Evolutionary conservation across 805 yeast species (phyloP).

Genomic region (Candida palmyrensis): DNA sequence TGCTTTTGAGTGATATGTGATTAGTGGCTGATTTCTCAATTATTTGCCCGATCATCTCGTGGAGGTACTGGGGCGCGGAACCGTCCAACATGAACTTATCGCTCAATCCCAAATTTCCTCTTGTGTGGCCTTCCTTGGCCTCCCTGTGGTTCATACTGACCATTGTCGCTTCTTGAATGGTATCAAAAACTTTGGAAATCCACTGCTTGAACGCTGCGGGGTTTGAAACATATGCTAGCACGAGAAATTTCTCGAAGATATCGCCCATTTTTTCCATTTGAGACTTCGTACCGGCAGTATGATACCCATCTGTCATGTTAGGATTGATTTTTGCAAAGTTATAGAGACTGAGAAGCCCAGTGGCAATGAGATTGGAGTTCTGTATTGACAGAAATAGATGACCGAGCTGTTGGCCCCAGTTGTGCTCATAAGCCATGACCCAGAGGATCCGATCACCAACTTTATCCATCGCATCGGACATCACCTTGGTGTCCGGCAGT

Average conservation of each 20-base stretch:
- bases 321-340: no score
- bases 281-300: neutral
- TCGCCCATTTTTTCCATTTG: conserved; percentile 8
- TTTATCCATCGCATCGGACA: neutral
- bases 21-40: neutral
- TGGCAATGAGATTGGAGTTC: neutral
- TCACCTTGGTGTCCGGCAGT: neutral
- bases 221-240: conserved; percentile 8
- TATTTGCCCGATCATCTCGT: conserved; percentile 1
- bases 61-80: neutral
- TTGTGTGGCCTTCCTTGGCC: no score
- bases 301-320: no score
- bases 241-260: conserved; percentile 9
- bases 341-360: neutral
- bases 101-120: no score
- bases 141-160: conserved; percentile 5
- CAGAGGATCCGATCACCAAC: conserved; percentile 1
- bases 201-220: conserved; percentile 7
- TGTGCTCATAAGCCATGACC: conserved; percentile 1
- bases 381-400: neutral
- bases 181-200: conserved; percentile 7
- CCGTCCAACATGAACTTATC: conserved; percentile 1
- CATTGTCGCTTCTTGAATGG: conserved; percentile 5
- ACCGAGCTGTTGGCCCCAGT: no score
- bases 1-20: no score